Conservation (phyloP, 148 eudicot species). For the Chenopodium berlandieri region DNA sequence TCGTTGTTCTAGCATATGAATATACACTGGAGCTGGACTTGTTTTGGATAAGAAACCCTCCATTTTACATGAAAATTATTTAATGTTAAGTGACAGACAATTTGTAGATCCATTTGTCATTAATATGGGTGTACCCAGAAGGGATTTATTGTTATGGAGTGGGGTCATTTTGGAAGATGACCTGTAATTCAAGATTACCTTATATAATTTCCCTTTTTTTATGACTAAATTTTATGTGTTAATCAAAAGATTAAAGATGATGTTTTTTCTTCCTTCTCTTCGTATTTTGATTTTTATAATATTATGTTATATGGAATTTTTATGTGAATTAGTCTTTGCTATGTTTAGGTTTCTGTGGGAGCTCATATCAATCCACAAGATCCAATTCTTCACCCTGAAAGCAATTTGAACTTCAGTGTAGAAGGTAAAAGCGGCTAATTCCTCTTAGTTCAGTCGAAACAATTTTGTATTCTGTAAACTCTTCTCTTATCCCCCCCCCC, state of each 20-base stretch:
- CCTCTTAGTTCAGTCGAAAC: background rate
- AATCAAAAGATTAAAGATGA: background rate
- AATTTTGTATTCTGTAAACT: no score
- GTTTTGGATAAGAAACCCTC: background rate
- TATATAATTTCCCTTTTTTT: background rate
- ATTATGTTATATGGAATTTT: background rate
- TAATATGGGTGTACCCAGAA: no score
- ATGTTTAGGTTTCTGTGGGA: slow-evolving; percentile 59
- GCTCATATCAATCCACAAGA: slow-evolving; percentile 71
- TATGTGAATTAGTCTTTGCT: background rate
- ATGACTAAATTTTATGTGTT: background rate
- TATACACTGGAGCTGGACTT: background rate
- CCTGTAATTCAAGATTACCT: background rate
- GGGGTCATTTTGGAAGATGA: no score
- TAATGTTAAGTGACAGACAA: background rate
- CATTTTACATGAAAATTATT: background rate
- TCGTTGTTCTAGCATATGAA: background rate
- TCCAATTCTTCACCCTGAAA: slow-evolving; percentile 59
- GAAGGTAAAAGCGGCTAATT: slow-evolving; percentile 44
- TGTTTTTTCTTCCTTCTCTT: background rate
- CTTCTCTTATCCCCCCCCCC: background rate
- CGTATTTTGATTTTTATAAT: no score
- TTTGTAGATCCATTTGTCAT: background rate
- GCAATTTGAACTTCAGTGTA: slow-evolving; percentile 51
- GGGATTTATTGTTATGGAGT: no score